A percentile compares a stretch with the other conserved stretches of the same genome.
Conservation (phyloP, 495 filamentous ascomycete species). For the Podospora anserina region DNA sequence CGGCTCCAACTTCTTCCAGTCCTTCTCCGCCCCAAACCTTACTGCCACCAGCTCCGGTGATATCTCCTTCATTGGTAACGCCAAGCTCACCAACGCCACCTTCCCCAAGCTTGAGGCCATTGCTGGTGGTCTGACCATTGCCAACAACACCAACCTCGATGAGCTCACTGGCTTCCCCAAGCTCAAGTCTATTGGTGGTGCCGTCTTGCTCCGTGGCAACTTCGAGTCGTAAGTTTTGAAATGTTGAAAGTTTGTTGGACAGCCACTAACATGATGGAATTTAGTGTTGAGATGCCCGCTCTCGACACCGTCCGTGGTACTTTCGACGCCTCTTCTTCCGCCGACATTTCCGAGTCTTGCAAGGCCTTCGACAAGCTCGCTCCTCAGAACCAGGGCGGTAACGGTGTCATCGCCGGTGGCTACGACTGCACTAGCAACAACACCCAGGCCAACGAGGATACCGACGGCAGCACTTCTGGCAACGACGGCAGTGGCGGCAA, state of each 20-base stretch:
- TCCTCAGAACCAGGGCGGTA: slow-evolving; percentile 36
- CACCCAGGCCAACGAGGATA: slow-evolving; percentile 42
- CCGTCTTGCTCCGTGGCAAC: slow-evolving; percentile 82
- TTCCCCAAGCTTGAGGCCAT: slow-evolving; percentile 64
- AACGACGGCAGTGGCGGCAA: slow-evolving; percentile 18
- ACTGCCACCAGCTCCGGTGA: slow-evolving; percentile 65
- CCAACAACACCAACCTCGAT: slow-evolving; percentile 76
- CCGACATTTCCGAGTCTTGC: slow-evolving; percentile 54
- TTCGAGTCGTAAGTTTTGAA: slow-evolving; percentile 67
- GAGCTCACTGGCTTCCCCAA: slow-evolving; percentile 61
- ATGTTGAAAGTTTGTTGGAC: not conserved
- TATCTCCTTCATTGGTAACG: slow-evolving; percentile 78
- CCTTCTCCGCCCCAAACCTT: slow-evolving; percentile 73
- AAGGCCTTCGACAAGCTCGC: slow-evolving; percentile 44
- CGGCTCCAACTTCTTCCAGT: slow-evolving; percentile 70
- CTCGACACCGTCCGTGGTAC: slow-evolving; percentile 77
- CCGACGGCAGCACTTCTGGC: slow-evolving; percentile 26
- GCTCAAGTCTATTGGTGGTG: slow-evolving; percentile 71
- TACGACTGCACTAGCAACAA: slow-evolving; percentile 55
- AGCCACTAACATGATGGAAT: not conserved
- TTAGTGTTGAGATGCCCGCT: slow-evolving; percentile 64
- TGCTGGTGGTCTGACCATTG: slow-evolving; percentile 74
- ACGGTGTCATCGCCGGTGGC: slow-evolving; percentile 55
- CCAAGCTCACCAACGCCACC: slow-evolving; percentile 69
- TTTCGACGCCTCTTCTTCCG: slow-evolving; percentile 78